Evolutionary conservation across 2,329 filamentous ascomycete species (phyloP).

Genomic region (Pseudovirgaria hyperparasitica): DNA sequence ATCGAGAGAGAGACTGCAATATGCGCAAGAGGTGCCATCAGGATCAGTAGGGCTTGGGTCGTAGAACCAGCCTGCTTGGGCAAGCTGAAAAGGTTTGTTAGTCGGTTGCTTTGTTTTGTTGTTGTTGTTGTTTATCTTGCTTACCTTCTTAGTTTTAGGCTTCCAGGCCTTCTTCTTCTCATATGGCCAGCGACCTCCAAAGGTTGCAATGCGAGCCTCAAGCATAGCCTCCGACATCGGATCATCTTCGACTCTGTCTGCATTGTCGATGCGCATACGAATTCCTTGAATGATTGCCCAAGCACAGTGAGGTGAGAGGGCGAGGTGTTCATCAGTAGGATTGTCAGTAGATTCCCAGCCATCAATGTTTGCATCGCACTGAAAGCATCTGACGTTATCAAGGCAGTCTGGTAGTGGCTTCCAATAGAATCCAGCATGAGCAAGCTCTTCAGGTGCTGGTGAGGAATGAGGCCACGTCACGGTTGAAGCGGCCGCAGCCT

Average conservation of each 20-base stretch:
- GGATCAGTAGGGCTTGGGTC: slow-evolving; percentile 72
- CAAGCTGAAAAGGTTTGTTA: slow-evolving; percentile 61
- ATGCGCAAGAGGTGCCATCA: slow-evolving; percentile 82
- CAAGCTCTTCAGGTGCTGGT: slow-evolving; percentile 60
- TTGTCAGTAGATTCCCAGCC: slow-evolving; percentile 86
- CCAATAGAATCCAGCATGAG: slow-evolving; percentile 84
- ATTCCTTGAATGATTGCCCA: slow-evolving; percentile 59
- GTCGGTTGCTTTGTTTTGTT: no score
- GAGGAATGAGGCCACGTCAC: slow-evolving; percentile 63
- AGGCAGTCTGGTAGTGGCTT: slow-evolving; percentile 59
- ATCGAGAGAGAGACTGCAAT: slow-evolving; percentile 80
- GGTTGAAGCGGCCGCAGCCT: slow-evolving; percentile 39
- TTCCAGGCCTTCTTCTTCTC: slow-evolving; percentile 80
- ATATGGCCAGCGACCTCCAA: slow-evolving; percentile 77
- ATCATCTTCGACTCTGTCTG: slow-evolving; percentile 55
- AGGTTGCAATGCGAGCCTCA: slow-evolving; percentile 70
- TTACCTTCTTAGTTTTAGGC: slow-evolving; percentile 76
- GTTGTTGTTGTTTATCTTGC: no score
- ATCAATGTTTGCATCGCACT: slow-evolving; percentile 72
- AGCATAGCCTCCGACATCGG: slow-evolving; percentile 60
- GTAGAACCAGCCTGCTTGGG: slow-evolving; percentile 87
- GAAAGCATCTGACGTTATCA: slow-evolving; percentile 84
- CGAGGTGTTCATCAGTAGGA: slow-evolving; percentile 72
- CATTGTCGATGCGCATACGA: slow-evolving; percentile 47
- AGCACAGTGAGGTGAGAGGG: slow-evolving; percentile 68